Evolutionary conservation across 305 asterid species (phyloP), one percentile per base, ranked within the genome.

Genomic region (Fraxinus ornus): DNA sequence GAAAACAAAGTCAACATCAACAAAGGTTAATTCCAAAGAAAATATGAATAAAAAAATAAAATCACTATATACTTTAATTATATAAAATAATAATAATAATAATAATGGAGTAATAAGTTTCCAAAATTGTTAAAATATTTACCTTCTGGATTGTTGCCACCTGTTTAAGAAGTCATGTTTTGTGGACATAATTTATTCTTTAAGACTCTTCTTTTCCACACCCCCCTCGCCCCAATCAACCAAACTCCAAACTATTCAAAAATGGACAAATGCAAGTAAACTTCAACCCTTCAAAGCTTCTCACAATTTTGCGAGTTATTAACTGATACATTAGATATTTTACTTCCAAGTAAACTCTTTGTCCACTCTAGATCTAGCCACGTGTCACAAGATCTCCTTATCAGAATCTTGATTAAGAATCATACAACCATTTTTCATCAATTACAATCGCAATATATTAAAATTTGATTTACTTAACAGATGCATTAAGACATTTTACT

Each of bases 221-320:
- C 82, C 47, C 71, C 80, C 92, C 88, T 90, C 92, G 89, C 49
- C 86, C 81, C 87, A 71, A 60, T 49, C 37, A 64, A 39, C 49
- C 77, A 37, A 49, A 52, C 44, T 22, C 70, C 77, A 47, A 49
- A n/a, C 28, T 52, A 71, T 30, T 60, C 85, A 66, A 4, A 85
- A 85, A 60, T 80, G 44, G 82, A 82, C 84, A 83, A 80, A 66
- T 26, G 41, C 78, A 78, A 8, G 33, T 73, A 26, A 72, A 75
- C 81, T 35, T 78, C 60, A 79, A 22, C 7, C 75, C 60, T 3
- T 36, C 26, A 55, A 8, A 64, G 24, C 4, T 64, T 22, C 73
- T 9, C 44, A 37, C 13, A 8, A 17, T 10, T 22, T 66, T 85
- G 8, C 80, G 79, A 76, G 78, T 33, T 15, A 26, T 85, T 55